These are phyloP conservation scores for Colletotrichum karsti DNA, from an alignment of 2,329 filamentous ascomycete genomes.

Conservation along the genomic window DNA sequence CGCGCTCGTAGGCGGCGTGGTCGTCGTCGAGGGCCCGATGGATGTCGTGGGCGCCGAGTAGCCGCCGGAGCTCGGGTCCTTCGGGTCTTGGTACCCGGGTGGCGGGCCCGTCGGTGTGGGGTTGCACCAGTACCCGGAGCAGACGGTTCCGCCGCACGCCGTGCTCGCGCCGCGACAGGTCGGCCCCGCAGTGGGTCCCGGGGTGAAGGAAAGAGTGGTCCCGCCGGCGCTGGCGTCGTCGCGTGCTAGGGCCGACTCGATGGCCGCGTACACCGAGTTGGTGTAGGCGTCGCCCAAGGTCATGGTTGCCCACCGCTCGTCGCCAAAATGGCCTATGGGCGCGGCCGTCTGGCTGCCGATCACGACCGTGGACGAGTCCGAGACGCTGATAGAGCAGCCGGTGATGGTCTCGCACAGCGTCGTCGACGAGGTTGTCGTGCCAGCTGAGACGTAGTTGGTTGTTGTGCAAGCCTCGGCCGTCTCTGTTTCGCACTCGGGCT, in stretches of 20 bases:
- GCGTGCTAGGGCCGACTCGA: background rate
- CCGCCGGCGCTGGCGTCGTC: background rate
- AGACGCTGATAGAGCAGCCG: conserved; percentile 27
- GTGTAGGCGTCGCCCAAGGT: background rate
- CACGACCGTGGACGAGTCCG: conserved; percentile 8
- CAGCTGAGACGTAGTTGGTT: conserved; percentile 3
- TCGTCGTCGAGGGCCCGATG: background rate
- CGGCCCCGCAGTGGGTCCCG: background rate
- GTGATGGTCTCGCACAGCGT: conserved; percentile 26
- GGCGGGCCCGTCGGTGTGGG: conserved; percentile 29
- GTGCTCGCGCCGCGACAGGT: background rate
- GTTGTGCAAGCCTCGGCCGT: conserved; percentile 18
- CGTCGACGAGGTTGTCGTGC: conserved; percentile 21
- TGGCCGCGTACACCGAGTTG: background rate
- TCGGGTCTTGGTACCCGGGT: conserved; percentile 31
- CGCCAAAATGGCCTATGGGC: background rate
- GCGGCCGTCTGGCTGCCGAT: background rate
- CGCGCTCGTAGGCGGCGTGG: background rate
- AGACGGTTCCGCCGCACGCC: conserved; percentile 33
- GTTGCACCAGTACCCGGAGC: conserved; percentile 32
- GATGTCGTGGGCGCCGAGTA: background rate
- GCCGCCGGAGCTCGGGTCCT: conserved; percentile 26
- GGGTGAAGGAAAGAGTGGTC: background rate
- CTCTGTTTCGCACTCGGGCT: conserved; percentile 23
- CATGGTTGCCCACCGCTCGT: background rate